Base-by-base conservation (phyloP, 2,329 filamentous ascomycete species). In the Aspergillus proliferans region DNA sequence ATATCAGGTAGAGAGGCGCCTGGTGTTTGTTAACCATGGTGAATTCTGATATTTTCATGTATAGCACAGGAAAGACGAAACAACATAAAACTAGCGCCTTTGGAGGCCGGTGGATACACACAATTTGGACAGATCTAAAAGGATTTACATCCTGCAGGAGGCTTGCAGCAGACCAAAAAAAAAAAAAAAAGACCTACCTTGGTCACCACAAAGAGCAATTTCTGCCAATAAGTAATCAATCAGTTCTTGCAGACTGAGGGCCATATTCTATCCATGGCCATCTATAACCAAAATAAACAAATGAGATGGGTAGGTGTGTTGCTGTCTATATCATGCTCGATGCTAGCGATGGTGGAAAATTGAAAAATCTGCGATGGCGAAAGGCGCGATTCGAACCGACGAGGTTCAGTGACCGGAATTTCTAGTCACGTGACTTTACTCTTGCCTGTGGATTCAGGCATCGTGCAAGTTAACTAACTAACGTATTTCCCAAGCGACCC, bases 181-280 rank as follows among this genome's bases (percentile, higher is more conserved):
- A 45, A 19, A 51, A 48, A 49, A 53, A 43, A 47, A 53, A 55
- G 52, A 71, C 78, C 59, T 70, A 83, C 81, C 82, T 73, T 76
- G 71, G 46, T 73, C 72, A 54, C 81, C 80, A 55, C 74, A 75
- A 43, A 83, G 71, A 21, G 81, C 81, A 62, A 84, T 76, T 64
- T 82, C 77, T 51, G 76, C 74, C 43, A 84, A 69, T 48, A 84
- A 60, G 65, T 74, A 78, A 60, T 82, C 75, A 52, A 84, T 72
- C 55, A 85, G 66, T 45, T 76, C 73, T 60, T 81, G 80, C 51
- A 82, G 69, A 47, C 76, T 76, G 50, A 67, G 70, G 47, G 69
- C 71, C 76, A 78, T 78, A 38, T 46, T 55, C 33, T 46, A 40
- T 47, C 51, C 58, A 58, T 58, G 42, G 46, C 39, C 36, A n/a